Evolutionary conservation across 2,329 filamentous ascomycete species (phyloP), one percentile per base, ranked within the genome.

Genomic region (Orbilia javanica): DNA sequence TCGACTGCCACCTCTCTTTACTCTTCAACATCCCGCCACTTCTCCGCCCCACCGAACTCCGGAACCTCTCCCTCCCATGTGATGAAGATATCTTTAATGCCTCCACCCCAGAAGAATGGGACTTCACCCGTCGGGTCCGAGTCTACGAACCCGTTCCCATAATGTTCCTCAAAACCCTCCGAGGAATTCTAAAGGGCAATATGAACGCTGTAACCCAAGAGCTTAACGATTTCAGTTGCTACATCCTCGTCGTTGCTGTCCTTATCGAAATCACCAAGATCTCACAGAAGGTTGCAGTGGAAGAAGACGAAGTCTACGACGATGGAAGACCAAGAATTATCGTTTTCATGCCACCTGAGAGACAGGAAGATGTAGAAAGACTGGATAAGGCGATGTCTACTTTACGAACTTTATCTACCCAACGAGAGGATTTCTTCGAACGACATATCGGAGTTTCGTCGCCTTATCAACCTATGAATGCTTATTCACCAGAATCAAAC

Each of bases 251-350:
- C 48, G 79, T 81, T 13, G 80, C 80, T 3, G 78, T 81, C 5
- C 79, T 81, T n/a, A 82, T 82, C 79, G 81, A 82, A 67, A 80
- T 82, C 27, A 57, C 81, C 10, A 80, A 81, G 22, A 74, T 81
- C 27, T 80, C 81, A 5, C 80, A 81, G 63, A 81, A 79, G 55
- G 66, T 82, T 13, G 80, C 80, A 15, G 80, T 81, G 22, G 80
- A 81, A 27, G 76, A 80, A 68, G 79, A 81, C 48, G 78, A 79
- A 79, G 63, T 75, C 13, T 63, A 79, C 20, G 80, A 81, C 8
- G 75, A 79, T 46, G 68, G 72, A 7, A 48, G 79, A 15, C 72
- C 67, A 3, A 63, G 78, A 46, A 78, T 76, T 10, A 69, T 80
- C 4, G 80, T 81, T 13, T 74, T 81, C 18, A 81, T 81, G 48